Evolutionary conservation across 345 rosid genomes (phyloP).

Genomic region (Salix suchowensis): DNA sequence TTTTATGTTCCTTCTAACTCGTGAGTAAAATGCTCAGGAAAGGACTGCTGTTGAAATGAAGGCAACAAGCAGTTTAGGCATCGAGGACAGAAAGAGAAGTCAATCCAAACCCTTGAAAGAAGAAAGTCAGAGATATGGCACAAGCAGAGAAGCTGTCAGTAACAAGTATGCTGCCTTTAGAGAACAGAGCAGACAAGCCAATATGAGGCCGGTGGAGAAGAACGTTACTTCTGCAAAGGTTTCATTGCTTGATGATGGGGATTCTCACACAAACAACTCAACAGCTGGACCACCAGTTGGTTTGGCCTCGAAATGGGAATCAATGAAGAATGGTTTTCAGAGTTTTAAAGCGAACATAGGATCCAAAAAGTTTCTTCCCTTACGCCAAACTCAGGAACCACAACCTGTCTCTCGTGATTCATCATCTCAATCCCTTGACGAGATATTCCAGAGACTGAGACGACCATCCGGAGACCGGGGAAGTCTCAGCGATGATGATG

Average conservation of each 20-base stretch:
- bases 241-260: constrained; percentile 59
- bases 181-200: constrained; percentile 60
- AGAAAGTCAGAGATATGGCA: constrained; percentile 53
- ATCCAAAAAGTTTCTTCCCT: constrained; percentile 59
- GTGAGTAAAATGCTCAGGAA: constrained; percentile 42
- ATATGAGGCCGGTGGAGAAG: constrained; percentile 45
- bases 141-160: constrained; percentile 78
- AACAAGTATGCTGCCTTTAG: constrained; percentile 82
- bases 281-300: constrained; percentile 46
- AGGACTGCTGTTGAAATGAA: constrained; percentile 66
- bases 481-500: constrained; percentile 35
- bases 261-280: constrained; percentile 22
- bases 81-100: constrained; percentile 30
- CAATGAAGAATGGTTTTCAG: constrained; percentile 84
- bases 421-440: constrained; percentile 67
- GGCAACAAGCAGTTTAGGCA: constrained; percentile 30
- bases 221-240: constrained; percentile 69
- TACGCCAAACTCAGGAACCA: constrained; percentile 53
- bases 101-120: constrained; percentile 44
- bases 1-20: constrained; percentile 11
- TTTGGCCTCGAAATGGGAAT: constrained; percentile 65
- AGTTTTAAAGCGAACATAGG: constrained; percentile 76
- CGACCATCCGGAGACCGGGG: constrained; percentile 47
- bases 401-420: constrained; percentile 24
- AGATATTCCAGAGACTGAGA: constrained; percentile 87